Evolutionary conservation across 495 filamentous ascomycete genomes (phyloP).

Genomic region (Chaetomium tenue): DNA sequence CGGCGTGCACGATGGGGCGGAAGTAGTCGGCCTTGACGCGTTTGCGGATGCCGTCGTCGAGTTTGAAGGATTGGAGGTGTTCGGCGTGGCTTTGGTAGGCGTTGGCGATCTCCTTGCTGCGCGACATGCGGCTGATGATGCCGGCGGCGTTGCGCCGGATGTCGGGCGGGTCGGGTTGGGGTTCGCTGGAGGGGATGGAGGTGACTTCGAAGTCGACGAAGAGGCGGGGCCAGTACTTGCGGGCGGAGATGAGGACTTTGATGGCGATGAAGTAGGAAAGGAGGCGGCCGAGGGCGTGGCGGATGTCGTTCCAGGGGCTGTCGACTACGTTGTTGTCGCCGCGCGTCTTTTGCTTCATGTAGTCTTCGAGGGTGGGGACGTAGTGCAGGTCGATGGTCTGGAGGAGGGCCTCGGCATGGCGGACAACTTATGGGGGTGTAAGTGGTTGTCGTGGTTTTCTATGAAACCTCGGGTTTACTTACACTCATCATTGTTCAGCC

Average conservation of each 20-base stretch:
- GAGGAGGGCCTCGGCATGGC: constrained; percentile 5
- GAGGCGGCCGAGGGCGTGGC: constrained; percentile 26
- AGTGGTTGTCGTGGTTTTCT: too few species aligned
- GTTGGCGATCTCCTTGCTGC: not conserved
- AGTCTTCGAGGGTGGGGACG: constrained; percentile 3
- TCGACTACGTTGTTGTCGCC: not conserved
- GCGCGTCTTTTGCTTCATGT: constrained; percentile 13
- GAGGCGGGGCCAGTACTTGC: constrained; percentile 22
- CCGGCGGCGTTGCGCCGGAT: constrained; percentile 9
- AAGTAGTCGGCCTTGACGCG: not conserved
- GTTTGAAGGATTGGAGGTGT: not conserved
- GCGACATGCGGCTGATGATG: constrained; percentile 24
- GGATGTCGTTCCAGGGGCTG: constrained; percentile 24
- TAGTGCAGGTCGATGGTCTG: constrained; percentile 8
- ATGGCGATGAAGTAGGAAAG: constrained; percentile 27
- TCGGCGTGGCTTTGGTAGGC: not conserved
- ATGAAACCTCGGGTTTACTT: not conserved
- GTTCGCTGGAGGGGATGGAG: constrained; percentile 21
- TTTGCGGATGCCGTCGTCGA: constrained; percentile 5
- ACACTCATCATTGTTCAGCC: constrained; percentile 10
- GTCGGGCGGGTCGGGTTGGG: not conserved
- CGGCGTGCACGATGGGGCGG: constrained; percentile 37
- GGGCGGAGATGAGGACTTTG: constrained; percentile 15
- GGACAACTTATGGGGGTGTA: constrained; percentile 4
- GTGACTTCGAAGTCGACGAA: constrained; percentile 27